Conservation (phyloP, 2,329 filamentous ascomycete species). For the Drechslerella stenobrocha region DNA sequence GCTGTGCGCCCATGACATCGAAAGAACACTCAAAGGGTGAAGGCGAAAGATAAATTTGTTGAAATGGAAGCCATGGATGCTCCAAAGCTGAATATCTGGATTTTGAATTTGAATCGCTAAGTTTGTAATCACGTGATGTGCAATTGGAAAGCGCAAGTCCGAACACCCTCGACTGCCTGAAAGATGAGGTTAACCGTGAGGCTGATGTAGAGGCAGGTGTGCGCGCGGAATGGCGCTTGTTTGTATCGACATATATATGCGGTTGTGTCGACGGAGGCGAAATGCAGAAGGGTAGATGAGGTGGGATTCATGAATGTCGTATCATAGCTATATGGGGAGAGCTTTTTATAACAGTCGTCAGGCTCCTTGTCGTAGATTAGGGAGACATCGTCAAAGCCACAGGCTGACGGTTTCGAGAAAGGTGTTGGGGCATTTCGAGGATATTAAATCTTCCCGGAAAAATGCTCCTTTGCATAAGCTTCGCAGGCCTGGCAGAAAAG, state of each 20-base stretch:
- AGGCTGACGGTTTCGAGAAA: conserved; percentile 1
- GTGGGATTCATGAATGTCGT: conserved; percentile 38
- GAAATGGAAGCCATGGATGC: background rate
- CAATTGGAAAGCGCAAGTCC: background rate
- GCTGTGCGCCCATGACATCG: conserved; percentile 44
- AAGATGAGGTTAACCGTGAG: background rate
- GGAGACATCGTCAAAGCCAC: conserved; percentile 7
- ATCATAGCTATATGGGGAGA: conserved; percentile 36
- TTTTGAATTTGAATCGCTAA: background rate
- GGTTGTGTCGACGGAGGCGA: conserved; percentile 7
- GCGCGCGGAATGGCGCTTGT: background rate
- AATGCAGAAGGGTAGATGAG: conserved; percentile 1
- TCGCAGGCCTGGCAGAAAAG: conserved; percentile 68
- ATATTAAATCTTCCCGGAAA: conserved; percentile 60
- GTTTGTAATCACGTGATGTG: conserved; percentile 1
- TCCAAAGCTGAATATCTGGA: background rate
- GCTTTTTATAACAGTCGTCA: conserved; percentile 40
- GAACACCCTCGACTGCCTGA: background rate
- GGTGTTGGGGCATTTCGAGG: conserved; percentile 37
- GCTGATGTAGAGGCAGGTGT: background rate
- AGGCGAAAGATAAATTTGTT: conserved; percentile 10
- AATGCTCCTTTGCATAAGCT: conserved; percentile 96
- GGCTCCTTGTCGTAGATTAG: background rate
- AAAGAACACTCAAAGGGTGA: conserved; percentile 19
- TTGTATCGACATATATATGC: conserved; percentile 8